Evolutionary conservation across 2,329 filamentous ascomycete genomes (phyloP).

Genomic region (Cordyceps farinosa): DNA sequence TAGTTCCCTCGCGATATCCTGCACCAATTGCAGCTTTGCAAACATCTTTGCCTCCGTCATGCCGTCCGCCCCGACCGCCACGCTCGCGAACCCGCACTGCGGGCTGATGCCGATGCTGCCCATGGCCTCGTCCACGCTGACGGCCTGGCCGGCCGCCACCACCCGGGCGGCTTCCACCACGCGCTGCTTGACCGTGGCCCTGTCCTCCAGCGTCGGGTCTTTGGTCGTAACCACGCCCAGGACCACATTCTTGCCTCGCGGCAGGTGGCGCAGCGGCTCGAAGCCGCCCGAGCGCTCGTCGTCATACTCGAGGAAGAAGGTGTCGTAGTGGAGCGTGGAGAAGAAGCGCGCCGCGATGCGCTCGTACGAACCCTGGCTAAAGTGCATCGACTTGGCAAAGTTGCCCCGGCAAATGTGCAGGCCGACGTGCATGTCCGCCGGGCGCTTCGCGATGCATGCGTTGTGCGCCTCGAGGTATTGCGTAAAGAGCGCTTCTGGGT

Average conservation of each 20-base stretch:
- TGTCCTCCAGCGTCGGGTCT: slow-evolving; percentile 54
- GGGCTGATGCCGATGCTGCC: slow-evolving; percentile 64
- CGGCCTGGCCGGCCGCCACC: slow-evolving; percentile 61
- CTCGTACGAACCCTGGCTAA: slow-evolving; percentile 62
- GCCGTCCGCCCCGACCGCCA: slow-evolving; percentile 61
- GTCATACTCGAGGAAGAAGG: slow-evolving; percentile 61
- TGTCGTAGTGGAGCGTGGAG: slow-evolving; percentile 55
- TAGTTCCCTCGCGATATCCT: slow-evolving; percentile 61
- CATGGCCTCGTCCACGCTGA: slow-evolving; percentile 60
- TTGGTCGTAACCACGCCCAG: slow-evolving; percentile 60
- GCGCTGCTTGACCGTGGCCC: slow-evolving; percentile 50
- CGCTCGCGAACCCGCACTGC: slow-evolving; percentile 68
- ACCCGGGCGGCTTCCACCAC: slow-evolving; percentile 59
- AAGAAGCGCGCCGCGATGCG: slow-evolving; percentile 60
- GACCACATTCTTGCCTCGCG: slow-evolving; percentile 58
- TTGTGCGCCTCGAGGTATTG: slow-evolving; percentile 72
- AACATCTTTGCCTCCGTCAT: slow-evolving; percentile 66
- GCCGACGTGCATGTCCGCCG: slow-evolving; percentile 65
- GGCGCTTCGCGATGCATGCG: slow-evolving; percentile 59
- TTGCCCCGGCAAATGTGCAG: slow-evolving; percentile 62
- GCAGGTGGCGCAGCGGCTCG: slow-evolving; percentile 58
- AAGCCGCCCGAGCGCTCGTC: slow-evolving; percentile 58
- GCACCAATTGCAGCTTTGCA: slow-evolving; percentile 65
- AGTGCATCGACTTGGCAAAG: slow-evolving; percentile 60
- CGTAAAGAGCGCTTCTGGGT: slow-evolving; percentile 63